These are phyloP conservation scores for Verticillium klebahnii DNA, from an alignment of 2,329 filamentous ascomycete species.

Conservation along the genomic window DNA sequence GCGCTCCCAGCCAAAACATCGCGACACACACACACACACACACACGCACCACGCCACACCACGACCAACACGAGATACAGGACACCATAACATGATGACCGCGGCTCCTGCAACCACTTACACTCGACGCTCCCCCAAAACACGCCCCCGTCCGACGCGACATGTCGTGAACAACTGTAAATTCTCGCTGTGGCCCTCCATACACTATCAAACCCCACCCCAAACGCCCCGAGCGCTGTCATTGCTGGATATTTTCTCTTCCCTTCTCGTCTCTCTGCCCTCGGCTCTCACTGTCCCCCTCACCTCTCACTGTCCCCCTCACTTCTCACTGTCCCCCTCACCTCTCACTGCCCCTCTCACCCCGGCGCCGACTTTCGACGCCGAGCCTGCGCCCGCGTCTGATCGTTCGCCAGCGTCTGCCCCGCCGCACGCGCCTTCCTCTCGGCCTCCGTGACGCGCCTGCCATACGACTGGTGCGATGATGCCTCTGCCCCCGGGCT, in stretches of 20 bases:
- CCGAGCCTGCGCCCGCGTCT: not conserved
- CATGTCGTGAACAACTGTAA: not conserved
- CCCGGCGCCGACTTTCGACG: not conserved
- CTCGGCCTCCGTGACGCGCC: not conserved
- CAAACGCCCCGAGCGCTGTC: not conserved
- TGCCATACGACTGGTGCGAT: not conserved
- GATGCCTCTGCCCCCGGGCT: not conserved
- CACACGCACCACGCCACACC: no score
- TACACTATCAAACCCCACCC: not conserved
- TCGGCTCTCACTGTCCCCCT: not conserved
- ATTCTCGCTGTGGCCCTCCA: not conserved
- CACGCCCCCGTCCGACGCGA: not conserved
- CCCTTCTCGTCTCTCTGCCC: not conserved
- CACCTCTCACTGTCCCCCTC: not conserved
- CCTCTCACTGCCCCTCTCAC: not conserved
- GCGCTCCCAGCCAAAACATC: constrained; percentile 1
- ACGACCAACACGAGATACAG: no score
- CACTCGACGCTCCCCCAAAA: not conserved
- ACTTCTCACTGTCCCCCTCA: no score
- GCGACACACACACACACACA: not conserved
- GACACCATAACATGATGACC: not conserved
- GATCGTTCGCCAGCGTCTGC: not conserved
- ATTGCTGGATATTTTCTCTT: not conserved
- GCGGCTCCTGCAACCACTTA: not conserved
- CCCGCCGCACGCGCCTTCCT: not conserved